These are phyloP conservation scores for Phytopythium vexans DNA, from an alignment of 352 stramenopile genomes.

Conservation along the genomic window DNA sequence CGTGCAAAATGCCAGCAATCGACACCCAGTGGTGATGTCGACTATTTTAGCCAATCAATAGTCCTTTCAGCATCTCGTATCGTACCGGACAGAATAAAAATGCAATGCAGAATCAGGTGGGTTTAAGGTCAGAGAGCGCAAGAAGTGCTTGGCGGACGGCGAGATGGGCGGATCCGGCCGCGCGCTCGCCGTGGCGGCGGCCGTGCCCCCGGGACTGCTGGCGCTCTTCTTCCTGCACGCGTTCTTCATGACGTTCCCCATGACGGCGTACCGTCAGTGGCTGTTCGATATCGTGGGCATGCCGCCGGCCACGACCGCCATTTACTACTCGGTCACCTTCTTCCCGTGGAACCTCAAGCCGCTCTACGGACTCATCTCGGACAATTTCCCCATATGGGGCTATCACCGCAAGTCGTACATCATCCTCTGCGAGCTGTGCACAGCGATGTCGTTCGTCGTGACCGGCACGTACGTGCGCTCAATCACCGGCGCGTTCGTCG, in stretches of 20 bases:
- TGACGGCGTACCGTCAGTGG: constrained; percentile 72
- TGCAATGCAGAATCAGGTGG: too few relatives aligned
- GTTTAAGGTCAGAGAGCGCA: neutral
- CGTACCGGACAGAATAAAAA: too few relatives aligned
- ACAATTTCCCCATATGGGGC: constrained; percentile 66
- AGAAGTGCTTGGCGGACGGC: neutral
- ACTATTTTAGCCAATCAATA: neutral
- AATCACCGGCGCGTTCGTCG: constrained; percentile 57
- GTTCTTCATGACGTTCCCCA: constrained; percentile 76
- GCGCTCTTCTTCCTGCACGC: constrained; percentile 78
- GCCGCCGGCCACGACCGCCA: constrained; percentile 63
- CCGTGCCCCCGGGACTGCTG: constrained; percentile 51
- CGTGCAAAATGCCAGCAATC: neutral
- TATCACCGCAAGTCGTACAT: constrained; percentile 86
- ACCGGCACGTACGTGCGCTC: constrained; percentile 55
- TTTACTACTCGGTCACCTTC: constrained; percentile 84
- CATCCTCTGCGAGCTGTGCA: constrained; percentile 56
- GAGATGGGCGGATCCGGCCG: constrained; percentile 3
- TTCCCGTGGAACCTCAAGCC: constrained; percentile 87
- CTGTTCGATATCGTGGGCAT: constrained; percentile 79
- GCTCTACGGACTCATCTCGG: constrained; percentile 74
- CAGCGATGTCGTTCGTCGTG: constrained; percentile 48
- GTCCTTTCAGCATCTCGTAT: neutral
- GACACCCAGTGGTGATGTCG: neutral
- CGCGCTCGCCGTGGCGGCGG: constrained; percentile 8